Evolutionary conservation across 768 basidiomycete species (phyloP).

Genomic region (Suillus plorans): DNA sequence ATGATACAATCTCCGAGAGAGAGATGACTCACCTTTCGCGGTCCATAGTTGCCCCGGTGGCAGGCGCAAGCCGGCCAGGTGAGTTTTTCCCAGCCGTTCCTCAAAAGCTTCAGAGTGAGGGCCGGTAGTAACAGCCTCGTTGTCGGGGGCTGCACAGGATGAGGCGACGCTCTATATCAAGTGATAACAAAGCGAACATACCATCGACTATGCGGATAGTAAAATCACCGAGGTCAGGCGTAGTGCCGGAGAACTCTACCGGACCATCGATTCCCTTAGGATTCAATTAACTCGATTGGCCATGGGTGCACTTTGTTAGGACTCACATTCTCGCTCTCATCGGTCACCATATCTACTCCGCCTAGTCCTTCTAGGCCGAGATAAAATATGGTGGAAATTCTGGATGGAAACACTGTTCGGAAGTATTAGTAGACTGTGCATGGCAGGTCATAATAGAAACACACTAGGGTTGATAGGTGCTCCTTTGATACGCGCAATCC

Average conservation of each 20-base stretch:
- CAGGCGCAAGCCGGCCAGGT: slow-evolving; percentile 63
- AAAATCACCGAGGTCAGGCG: slow-evolving; percentile 83
- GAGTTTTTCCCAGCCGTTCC: slow-evolving; percentile 66
- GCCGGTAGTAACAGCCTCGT: slow-evolving; percentile 54
- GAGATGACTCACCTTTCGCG: slow-evolving; percentile 65
- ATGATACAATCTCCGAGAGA: neutral
- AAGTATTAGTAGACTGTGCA: slow-evolving; percentile 26
- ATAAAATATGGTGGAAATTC: slow-evolving; percentile 83
- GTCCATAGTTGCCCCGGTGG: slow-evolving; percentile 74
- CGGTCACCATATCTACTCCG: slow-evolving; percentile 74
- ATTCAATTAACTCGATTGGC: slow-evolving; percentile 9
- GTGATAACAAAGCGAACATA: slow-evolving; percentile 28
- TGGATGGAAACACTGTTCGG: slow-evolving; percentile 42
- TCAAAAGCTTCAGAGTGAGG: slow-evolving; percentile 56
- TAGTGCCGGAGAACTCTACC: slow-evolving; percentile 67
- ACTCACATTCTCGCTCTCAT: slow-evolving; percentile 71
- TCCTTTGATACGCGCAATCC: slow-evolving; percentile 84
- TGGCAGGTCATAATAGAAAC: neutral
- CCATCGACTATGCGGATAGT: slow-evolving; percentile 77
- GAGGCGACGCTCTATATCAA: slow-evolving; percentile 7
- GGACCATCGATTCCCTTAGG: slow-evolving; percentile 71
- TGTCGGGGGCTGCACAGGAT: slow-evolving; percentile 51
- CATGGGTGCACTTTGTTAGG: neutral
- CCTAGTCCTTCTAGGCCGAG: slow-evolving; percentile 87
- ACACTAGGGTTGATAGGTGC: slow-evolving; percentile 69